phyloP scores from a whole-genome alignment of 2,329 filamentous ascomycete species.

The Harringtonia lauricola region DNA sequence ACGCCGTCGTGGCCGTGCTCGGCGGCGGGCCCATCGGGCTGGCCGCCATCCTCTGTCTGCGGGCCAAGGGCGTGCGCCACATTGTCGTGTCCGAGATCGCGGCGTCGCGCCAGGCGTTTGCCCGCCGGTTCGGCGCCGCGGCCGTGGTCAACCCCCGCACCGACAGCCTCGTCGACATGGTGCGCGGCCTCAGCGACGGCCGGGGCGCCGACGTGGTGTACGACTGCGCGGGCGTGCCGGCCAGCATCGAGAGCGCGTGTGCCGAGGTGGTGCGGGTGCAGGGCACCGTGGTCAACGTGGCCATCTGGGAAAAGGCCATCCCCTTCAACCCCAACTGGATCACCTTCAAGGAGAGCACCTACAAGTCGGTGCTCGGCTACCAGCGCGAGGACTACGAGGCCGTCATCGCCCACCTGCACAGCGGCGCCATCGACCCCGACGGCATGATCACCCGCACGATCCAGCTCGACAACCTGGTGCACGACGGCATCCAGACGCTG shows the following conservation, averaged over 20 bases:
- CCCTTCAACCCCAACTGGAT: conserved; percentile 3
- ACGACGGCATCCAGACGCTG: conserved; percentile 3
- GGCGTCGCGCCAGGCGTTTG: conserved; percentile 43
- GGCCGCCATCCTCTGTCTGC: conserved; percentile 44
- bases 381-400: conserved; percentile 1
- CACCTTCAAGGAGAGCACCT: conserved; percentile 1
- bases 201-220: conserved; percentile 7
- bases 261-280: background rate
- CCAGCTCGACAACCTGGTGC: conserved; percentile 1
- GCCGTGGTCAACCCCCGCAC: conserved; percentile 38
- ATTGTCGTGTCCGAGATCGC: conserved; percentile 46
- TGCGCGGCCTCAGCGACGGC: background rate
- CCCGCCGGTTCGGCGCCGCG: conserved; percentile 43
- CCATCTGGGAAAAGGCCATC: conserved; percentile 4
- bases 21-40: conserved; percentile 52
- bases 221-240: conserved; percentile 12
- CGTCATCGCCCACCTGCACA: conserved; percentile 1
- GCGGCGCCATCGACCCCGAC: background rate
- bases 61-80: conserved; percentile 38
- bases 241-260: conserved; percentile 4
- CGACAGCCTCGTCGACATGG: background rate
- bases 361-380: conserved; percentile 3
- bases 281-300: conserved; percentile 4
- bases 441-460: conserved; percentile 3
- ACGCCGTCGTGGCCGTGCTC: conserved; percentile 39